phyloP scores from a whole-genome alignment of 768 basidiomycete species.

The Trametes cinnabarina region DNA sequence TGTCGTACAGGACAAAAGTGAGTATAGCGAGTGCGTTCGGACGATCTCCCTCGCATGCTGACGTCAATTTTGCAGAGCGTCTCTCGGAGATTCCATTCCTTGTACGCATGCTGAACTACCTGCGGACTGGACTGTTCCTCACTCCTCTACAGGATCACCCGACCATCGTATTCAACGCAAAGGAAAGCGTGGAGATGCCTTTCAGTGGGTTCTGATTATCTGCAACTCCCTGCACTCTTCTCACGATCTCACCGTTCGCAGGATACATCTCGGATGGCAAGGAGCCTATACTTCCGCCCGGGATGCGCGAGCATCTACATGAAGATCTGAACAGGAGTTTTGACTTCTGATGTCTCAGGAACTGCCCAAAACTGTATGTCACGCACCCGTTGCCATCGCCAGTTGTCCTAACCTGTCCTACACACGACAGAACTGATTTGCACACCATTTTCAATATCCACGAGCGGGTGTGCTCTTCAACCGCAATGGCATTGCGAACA shows the following conservation, averaged over 20 bases:
- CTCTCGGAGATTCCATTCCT: conserved; percentile 72
- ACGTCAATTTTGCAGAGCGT: conserved; percentile 39
- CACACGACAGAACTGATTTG: too few species aligned
- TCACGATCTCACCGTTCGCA: conserved; percentile 16
- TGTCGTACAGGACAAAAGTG: conserved; percentile 71
- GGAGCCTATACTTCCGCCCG: conserved; percentile 80
- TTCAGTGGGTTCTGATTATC: conserved; percentile 78
- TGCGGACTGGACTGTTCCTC: not conserved
- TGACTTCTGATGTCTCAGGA: conserved; percentile 52
- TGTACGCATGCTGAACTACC: conserved; percentile 39
- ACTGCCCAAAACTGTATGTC: not conserved
- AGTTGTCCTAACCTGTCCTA: too few species aligned
- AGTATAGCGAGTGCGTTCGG: conserved; percentile 16
- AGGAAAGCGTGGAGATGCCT: conserved; percentile 97
- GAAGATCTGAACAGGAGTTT: conserved; percentile 87
- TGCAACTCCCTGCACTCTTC: too few species aligned
- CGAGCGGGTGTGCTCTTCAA: too few species aligned
- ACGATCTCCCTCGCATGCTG: not conserved
- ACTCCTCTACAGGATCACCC: conserved; percentile 66
- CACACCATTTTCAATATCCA: too few species aligned
- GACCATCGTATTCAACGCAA: conserved; percentile 81
- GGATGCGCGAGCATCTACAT: conserved; percentile 84
- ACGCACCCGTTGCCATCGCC: too few species aligned
- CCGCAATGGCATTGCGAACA: too few species aligned
- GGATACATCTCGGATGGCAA: conserved; percentile 47